phyloP scores from a whole-genome alignment of 345 rosid species.

The Ceriops decandra region DNA sequence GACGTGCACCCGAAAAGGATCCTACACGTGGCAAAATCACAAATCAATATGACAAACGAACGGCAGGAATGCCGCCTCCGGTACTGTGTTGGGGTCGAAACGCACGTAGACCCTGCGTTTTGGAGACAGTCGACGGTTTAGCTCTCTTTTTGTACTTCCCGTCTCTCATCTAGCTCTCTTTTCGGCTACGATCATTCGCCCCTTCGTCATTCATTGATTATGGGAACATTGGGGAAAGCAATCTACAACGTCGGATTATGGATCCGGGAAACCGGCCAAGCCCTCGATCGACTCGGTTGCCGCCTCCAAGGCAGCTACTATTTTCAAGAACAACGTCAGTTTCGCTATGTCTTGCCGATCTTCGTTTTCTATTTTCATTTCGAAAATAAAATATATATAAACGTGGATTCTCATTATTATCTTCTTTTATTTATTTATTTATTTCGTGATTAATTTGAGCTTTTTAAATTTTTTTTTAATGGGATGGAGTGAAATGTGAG shows the following conservation, averaged over 20 bases:
- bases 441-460: background rate
- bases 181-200: too few relatives aligned
- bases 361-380: background rate
- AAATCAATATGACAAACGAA: too few relatives aligned
- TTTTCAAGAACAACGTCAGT: constrained; percentile 82
- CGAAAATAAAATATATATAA: background rate
- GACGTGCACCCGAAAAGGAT: too few relatives aligned
- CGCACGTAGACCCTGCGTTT: too few relatives aligned
- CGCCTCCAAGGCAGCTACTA: constrained; percentile 82
- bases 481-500: too few relatives aligned
- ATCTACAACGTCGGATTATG: constrained; percentile 89
- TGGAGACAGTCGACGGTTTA: too few relatives aligned
- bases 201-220: constrained; percentile 3
- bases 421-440: background rate
- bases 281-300: constrained; percentile 91
- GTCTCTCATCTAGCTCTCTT: too few relatives aligned
- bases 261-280: constrained; percentile 95
- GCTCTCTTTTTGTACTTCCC: too few relatives aligned
- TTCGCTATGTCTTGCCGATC: background rate
- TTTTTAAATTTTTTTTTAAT: too few relatives aligned
- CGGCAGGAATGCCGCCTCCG: too few relatives aligned
- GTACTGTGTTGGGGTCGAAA: too few relatives aligned
- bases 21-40: too few relatives aligned
- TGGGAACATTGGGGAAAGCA: constrained; percentile 88
- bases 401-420: background rate